Base-by-base conservation (phyloP, 202 grass and related monocot genomes). In the Panicum virgatum region DNA sequence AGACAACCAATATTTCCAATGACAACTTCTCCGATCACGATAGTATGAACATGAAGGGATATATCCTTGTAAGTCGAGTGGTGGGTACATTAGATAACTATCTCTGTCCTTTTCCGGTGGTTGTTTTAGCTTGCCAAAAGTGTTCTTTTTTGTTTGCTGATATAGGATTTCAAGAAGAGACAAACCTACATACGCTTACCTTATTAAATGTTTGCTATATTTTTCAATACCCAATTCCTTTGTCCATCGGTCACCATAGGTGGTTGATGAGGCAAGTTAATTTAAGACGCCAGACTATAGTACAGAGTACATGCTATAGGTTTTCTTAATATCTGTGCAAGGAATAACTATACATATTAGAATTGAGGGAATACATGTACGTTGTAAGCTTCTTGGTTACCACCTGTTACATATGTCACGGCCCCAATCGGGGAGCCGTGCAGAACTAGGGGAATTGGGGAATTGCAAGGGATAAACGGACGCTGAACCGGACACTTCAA, bases 1-100 rank as follows among this genome's bases (percentile, higher is more conserved):
- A n/a, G n/a, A n/a, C n/a, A n/a, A n/a, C n/a, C 39, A 59, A 56
- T 70, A 59, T 15, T 59, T 78, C 75, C 29, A 63, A 48, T 36
- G 40, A 69, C 20, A 15, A 48, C 23, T 3, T 47, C 26, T 63
- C 37, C 20, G 0, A 51, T 25, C 20, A 36, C 5, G 3, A 65
- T n/a, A 26, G 42, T 78, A 50, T 22, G 19, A 78, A 64, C 30
- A 78, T 5, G 3, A 37, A 65, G 45, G 30, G 3, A 23, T 6
- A 38, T 25, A 60, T 67, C 77, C 34, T 67, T 72, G 26, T 34
- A 42, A 29, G 5, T 57, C 29, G 4, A 69, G 50, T 10, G 8
- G 42, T n/a, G 38, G 50, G 36, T 34, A 69, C 4, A 80, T 18
- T 52, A 39, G 36, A 37, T 39, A 47, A 48, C 44, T 71, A 50